These are phyloP conservation scores for Tephrocybe rancida DNA, from an alignment of 768 basidiomycete species.

Conservation along the genomic window DNA sequence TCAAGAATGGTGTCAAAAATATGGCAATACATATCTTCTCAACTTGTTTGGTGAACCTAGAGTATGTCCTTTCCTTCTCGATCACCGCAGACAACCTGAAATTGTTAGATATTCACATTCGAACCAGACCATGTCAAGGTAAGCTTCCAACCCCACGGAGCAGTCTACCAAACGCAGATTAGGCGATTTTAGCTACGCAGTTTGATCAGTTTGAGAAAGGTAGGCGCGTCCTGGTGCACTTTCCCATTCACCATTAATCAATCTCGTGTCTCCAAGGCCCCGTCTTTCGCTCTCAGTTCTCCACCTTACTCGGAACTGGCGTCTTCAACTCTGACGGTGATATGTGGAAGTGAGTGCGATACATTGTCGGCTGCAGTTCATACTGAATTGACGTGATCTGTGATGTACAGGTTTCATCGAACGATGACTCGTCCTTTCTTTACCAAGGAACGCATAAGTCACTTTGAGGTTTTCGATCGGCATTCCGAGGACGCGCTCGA, in stretches of 20 bases:
- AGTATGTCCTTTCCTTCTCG: conserved; percentile 18
- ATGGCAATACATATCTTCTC: conserved; percentile 26
- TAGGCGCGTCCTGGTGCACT: not conserved
- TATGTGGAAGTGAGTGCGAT: conserved; percentile 58
- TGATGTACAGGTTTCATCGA: conserved; percentile 54
- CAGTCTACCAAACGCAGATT: not conserved
- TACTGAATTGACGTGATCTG: not conserved
- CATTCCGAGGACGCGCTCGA: conserved; percentile 51
- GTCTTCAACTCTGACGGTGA: conserved; percentile 68
- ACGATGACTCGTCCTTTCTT: conserved; percentile 75
- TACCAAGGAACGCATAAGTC: conserved; percentile 56
- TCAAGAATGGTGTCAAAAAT: conserved; percentile 22
- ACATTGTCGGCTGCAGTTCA: not conserved
- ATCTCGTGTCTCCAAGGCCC: too few relatives aligned
- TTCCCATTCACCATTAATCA: too few relatives aligned
- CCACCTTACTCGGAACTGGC: conserved; percentile 51
- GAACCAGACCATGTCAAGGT: conserved; percentile 52
- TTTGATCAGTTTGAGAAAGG: conserved; percentile 52
- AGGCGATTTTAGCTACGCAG: conserved; percentile 45
- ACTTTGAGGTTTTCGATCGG: conserved; percentile 62
- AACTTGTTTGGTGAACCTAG: conserved; percentile 30
- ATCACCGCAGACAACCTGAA: not conserved
- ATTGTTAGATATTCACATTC: conserved; percentile 36
- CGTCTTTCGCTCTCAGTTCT: conserved; percentile 25
- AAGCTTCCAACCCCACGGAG: not conserved